Evolutionary conservation across 1,139 yeast genomes (phyloP), one percentile per base, ranked within the genome.

Genomic region (Eremothecium coryli): DNA sequence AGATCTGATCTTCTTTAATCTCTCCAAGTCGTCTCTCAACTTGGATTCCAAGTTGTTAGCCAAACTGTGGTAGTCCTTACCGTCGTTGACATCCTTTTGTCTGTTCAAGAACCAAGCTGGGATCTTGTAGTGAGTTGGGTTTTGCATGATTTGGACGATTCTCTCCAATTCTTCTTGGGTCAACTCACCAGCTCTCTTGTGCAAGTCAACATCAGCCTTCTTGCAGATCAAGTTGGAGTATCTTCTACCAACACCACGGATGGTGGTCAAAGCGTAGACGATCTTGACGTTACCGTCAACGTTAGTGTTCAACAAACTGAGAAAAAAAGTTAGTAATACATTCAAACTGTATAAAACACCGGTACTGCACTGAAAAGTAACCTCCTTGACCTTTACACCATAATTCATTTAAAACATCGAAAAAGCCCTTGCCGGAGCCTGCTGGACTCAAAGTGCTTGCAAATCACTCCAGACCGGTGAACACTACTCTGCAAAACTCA

Each of bases 231-330:
- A 78, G 90, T 90, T 93, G 72, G 98, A 78, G 84, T 90, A 93
- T 77, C 99, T 93, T 74, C 97, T 93, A 75, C 98, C 98, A 66
- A 93, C 97, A 85, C 99, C 99, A 78, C 95, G 84, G 66, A 93
- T 93, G 74, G 88, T 84, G 80, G 98, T 88, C 76, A 93, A 78
- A 70, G 99, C 99, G 84, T 86, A 93, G 93, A 90, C 93, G 72
- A 93, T 81, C 82, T 93, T 93, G 79, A 88, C 88, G 85, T 93
- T 86, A 82, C 99, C 99, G 73, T 93, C 99, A 69, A 93, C 95
- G 88, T 93, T 93, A 76, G 99, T 93, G 84, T 93, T 90, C 76
- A 90, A 86, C 76, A 90, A 84, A 86, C 95, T 81, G 67, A 33
- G n/a, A n/a, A 32, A 37, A 4, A 57, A 42, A 41, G 54, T 54